These are phyloP conservation scores for Cystobasidium onofrii DNA, from an alignment of 768 basidiomycete genomes.

Conservation along the genomic window DNA sequence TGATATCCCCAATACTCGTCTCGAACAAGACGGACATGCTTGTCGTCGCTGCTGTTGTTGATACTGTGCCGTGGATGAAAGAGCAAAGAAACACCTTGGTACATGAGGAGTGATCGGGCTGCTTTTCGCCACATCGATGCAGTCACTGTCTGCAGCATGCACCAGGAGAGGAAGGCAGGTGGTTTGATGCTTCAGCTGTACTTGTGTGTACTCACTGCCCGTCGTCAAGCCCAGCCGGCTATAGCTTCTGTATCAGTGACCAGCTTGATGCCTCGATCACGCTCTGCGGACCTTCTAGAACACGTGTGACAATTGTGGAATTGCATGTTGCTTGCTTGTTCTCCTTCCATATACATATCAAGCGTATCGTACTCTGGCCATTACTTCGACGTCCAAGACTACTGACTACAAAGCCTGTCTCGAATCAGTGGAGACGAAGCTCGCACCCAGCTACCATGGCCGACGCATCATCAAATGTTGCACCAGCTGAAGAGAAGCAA, in stretches of 20 bases:
- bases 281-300: neutral
- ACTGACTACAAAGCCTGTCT: neutral
- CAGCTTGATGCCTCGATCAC: neutral
- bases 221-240: too few relatives aligned
- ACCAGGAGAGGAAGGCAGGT: too few relatives aligned
- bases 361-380: too few relatives aligned
- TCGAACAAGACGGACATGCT: slow-evolving; percentile 80
- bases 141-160: too few relatives aligned
- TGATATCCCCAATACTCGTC: slow-evolving; percentile 92
- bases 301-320: too few relatives aligned
- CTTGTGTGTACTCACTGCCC: too few relatives aligned
- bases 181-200: too few relatives aligned
- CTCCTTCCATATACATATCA: too few relatives aligned
- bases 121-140: too few relatives aligned
- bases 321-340: neutral
- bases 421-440: too few relatives aligned
- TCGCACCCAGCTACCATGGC: neutral
- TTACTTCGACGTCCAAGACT: neutral
- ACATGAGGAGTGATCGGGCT: neutral
- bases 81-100: too few relatives aligned
- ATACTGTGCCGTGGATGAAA: neutral
- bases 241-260: too few relatives aligned
- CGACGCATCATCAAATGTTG: neutral
- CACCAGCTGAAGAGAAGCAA: neutral
- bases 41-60: neutral